Evolutionary conservation across 805 yeast species (phyloP).

Genomic region (Kodamaea nitidulidarum): DNA sequence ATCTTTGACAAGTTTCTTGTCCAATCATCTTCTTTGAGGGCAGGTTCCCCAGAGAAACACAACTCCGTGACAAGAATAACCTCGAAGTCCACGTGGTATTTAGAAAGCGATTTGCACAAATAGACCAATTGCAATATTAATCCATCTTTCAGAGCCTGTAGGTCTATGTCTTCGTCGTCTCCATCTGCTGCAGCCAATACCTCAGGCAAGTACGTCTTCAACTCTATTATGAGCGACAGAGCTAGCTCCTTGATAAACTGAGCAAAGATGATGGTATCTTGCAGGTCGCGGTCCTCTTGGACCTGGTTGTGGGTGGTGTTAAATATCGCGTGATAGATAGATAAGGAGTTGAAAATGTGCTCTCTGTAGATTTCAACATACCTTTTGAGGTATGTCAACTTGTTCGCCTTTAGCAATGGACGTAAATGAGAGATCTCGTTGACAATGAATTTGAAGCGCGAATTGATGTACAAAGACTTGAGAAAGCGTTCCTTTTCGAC

Average conservation of each 20-base stretch:
- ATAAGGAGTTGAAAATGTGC: slow-evolving; percentile 68
- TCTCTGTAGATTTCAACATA: slow-evolving; percentile 84
- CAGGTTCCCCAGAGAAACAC: slow-evolving; percentile 18
- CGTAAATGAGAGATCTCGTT: slow-evolving; percentile 54
- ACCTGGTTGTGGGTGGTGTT: slow-evolving; percentile 17
- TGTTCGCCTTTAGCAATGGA: slow-evolving; percentile 52
- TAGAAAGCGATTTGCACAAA: slow-evolving; percentile 79
- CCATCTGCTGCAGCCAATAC: slow-evolving; percentile 7
- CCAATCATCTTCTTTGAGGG: slow-evolving; percentile 35
- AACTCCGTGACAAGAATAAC: slow-evolving; percentile 42
- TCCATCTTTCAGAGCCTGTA: slow-evolving; percentile 50
- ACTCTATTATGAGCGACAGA: slow-evolving; percentile 19
- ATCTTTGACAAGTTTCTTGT: slow-evolving; percentile 30
- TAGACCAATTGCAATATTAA: slow-evolving; percentile 78
- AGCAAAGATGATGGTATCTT: slow-evolving; percentile 22
- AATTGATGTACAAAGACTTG: slow-evolving; percentile 58
- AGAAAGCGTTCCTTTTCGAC: slow-evolving; percentile 18
- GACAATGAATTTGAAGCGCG: slow-evolving; percentile 65
- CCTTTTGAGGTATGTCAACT: slow-evolving; percentile 66
- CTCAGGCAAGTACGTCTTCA: slow-evolving; percentile 22
- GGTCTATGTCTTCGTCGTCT: slow-evolving; percentile 26
- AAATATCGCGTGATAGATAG: slow-evolving; percentile 63
- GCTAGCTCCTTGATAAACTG: slow-evolving; percentile 31
- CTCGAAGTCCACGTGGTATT: slow-evolving; percentile 70
- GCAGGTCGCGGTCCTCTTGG: slow-evolving; percentile 15